Evolutionary conservation across 257 asterid species (phyloP), one percentile per base, ranked within the genome.

Genomic region (Fraxinus excelsior): DNA sequence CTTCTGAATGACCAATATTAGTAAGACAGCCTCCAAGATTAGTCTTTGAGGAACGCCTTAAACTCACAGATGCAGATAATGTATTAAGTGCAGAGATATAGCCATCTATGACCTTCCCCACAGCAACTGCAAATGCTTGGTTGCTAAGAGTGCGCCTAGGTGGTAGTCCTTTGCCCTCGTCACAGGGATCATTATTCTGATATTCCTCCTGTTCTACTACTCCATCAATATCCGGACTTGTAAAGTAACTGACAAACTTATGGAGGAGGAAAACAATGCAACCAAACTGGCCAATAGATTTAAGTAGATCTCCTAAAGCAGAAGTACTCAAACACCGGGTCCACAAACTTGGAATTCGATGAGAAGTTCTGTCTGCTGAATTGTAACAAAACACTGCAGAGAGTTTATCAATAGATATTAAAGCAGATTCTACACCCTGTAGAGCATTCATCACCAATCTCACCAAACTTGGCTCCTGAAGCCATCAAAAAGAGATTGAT

Each of bases 61-160:
- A 78, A 76, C 86, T 80, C 79, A 86, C 90, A 53, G 99, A 93
- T 42, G 92, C 86, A 81, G 91, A 82, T 83, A 93, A 78, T 71
- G 97, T 93, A 81, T 93, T 87, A n/a, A 96, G 91, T 2, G 92
- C 88, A 72, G 97, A 90, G 60, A 86, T 70, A 74, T 91, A 90
- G 58, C 97, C 97, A 80, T 90, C 96, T 67, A 93, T 72, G 71
- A 90, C 86, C 85, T 90, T 96, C 71, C 91, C 87, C 81, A 93
- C 91, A 77, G 97, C 88, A 83, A 93, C 87, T 34, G 98, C 96
- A 88, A 96, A 96, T 76, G 99, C 95, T 83, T 91, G 99, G 86
- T 93, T 93, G 78, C 87, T 86, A 88, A 91, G 90, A 74, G 96
- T 85, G 69, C 71, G 80, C 58, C 84, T 82, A 68, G 19, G 64